A percentile compares a stretch with the other conserved stretches of the same genome.
These are phyloP conservation scores for Polygonum maritimum DNA, from an alignment of 148 eudicot genomes.

Conservation along the genomic window DNA sequence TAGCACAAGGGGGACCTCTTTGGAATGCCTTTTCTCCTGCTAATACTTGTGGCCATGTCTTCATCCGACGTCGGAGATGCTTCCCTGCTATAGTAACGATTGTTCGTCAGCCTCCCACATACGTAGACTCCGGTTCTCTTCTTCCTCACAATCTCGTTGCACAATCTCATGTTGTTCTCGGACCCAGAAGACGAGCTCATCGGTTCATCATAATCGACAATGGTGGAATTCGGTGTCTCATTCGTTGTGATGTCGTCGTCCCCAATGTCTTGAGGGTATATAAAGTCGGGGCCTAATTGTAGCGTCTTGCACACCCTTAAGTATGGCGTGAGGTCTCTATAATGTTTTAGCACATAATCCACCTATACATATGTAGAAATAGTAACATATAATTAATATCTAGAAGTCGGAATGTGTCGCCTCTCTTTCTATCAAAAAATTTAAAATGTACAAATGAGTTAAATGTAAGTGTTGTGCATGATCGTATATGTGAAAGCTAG, in stretches of 20 bases:
- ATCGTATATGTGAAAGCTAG: background rate
- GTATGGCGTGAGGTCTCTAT: conserved; percentile 72
- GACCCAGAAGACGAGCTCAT: conserved; percentile 13
- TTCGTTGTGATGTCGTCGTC: conserved; percentile 53
- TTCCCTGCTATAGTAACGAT: background rate
- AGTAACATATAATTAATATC: background rate
- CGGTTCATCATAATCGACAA: conserved; percentile 62
- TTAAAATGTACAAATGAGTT: background rate
- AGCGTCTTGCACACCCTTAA: conserved; percentile 62
- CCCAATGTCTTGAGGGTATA: conserved; percentile 79
- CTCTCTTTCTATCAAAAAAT: too few species aligned
- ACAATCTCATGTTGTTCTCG: background rate
- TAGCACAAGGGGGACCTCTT: conserved; percentile 90
- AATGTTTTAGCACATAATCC: conserved; percentile 70
- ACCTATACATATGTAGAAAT: conserved; percentile 29
- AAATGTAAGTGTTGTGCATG: background rate
- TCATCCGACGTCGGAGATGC: conserved; percentile 32
- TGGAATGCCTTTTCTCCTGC: conserved; percentile 87
- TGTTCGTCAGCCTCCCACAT: background rate
- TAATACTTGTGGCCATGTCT: conserved; percentile 87
- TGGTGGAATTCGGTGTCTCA: conserved; percentile 41
- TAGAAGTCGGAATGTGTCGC: too few species aligned
- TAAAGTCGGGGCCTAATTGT: conserved; percentile 77
- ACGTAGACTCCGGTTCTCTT: conserved; percentile 40
- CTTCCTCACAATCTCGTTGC: conserved; percentile 52